phyloP scores from a whole-genome alignment of 129 eudicot genomes.

The Centella asiatica region DNA sequence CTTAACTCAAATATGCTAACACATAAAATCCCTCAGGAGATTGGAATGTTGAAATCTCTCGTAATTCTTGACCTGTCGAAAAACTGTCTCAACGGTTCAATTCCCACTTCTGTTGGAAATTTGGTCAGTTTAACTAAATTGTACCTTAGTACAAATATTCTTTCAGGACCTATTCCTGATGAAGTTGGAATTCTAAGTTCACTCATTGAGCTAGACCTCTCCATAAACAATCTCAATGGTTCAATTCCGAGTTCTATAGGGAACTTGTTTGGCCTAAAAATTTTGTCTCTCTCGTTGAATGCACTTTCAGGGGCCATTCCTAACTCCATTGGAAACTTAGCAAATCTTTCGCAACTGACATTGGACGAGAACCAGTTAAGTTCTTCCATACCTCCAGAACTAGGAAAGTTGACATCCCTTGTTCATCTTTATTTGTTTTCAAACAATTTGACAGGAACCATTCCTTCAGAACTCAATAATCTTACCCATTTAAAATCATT shows the following conservation, averaged over 20 bases:
- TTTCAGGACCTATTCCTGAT: slow-evolving; percentile 9
- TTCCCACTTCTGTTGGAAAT: slow-evolving; percentile 11
- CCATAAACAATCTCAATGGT: slow-evolving; percentile 5
- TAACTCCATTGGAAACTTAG: no score
- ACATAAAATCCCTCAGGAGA: slow-evolving; percentile 13
- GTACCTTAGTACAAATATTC: not conserved
- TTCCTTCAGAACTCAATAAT: no score
- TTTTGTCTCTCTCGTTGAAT: not conserved
- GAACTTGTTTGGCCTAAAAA: slow-evolving; percentile 2
- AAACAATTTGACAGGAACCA: not conserved
- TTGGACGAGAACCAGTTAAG: no score
- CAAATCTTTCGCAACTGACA: no score
- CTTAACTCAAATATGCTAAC: not conserved
- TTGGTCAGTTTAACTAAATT: slow-evolving; percentile 4
- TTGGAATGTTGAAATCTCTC: slow-evolving; percentile 18
- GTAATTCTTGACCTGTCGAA: not conserved
- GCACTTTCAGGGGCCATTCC: slow-evolving; percentile 7
- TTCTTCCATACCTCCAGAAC: no score
- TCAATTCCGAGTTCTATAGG: slow-evolving; percentile 10
- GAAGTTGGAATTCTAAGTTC: slow-evolving; percentile 12
- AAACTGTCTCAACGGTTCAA: slow-evolving; percentile 10
- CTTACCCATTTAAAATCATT: no score
- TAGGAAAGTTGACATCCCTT: slow-evolving; percentile 13
- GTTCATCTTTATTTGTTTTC: slow-evolving; percentile 4
- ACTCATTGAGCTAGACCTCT: slow-evolving; percentile 7